A percentile compares a stretch with the other conserved stretches of the same genome.
Evolutionary conservation across 805 yeast genomes (phyloP).

Genomic region (Ogataea polymorpha): DNA sequence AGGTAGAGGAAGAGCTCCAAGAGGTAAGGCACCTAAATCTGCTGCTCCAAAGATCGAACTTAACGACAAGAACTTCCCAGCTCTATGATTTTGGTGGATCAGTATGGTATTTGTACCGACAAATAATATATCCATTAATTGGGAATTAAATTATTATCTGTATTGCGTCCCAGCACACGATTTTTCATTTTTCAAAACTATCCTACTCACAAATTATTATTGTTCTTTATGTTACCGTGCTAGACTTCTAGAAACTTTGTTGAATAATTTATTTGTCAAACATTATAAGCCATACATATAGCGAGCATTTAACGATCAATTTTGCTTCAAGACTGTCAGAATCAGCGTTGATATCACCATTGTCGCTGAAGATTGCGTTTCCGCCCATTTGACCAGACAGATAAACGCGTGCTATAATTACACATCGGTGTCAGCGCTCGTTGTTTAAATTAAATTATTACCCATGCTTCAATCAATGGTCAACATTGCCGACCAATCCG

Average conservation of each 20-base stretch:
- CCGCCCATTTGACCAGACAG: not conserved
- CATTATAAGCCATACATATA: not conserved
- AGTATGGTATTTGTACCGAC: slow-evolving; percentile 7
- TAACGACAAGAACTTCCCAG: slow-evolving; percentile 67
- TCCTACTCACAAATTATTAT: not conserved
- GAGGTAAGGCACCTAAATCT: slow-evolving; percentile 19
- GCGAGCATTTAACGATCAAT: not conserved
- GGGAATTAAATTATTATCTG: not conserved
- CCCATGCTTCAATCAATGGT: slow-evolving; percentile 19
- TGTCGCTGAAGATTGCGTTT: not conserved
- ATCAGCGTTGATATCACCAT: not conserved
- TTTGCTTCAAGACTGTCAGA: not conserved
- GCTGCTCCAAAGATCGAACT: slow-evolving; percentile 28
- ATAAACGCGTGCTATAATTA: slow-evolving; percentile 16
- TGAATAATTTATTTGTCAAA: slow-evolving; percentile 1
- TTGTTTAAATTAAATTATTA: not conserved
- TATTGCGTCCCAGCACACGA: not conserved
- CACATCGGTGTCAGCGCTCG: slow-evolving; percentile 8
- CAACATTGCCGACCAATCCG: slow-evolving; percentile 12
- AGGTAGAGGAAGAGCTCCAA: slow-evolving; percentile 27
- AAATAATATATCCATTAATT: slow-evolving; percentile 7
- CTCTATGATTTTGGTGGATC: slow-evolving; percentile 40
- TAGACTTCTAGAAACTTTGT: slow-evolving; percentile 3
- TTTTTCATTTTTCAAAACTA: slow-evolving; percentile 8
- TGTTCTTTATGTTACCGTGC: slow-evolving; percentile 6